Conservation (phyloP, 352 stramenopile species). For the Phytophthora capsici region DNA sequence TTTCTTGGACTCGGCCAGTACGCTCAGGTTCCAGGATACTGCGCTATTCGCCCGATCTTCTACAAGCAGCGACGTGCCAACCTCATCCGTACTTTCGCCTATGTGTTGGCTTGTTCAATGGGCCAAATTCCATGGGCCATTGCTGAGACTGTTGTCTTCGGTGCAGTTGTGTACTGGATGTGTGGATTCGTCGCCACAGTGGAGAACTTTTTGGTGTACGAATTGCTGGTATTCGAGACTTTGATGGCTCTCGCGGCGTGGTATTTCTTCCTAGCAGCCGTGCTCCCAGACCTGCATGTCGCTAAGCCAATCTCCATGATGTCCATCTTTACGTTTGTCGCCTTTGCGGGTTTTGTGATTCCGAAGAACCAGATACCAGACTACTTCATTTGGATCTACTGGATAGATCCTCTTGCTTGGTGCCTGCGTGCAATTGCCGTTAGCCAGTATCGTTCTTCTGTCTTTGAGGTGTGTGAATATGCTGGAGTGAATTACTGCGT, state of each 20-base stretch:
- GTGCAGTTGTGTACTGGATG: slow-evolving; percentile 58
- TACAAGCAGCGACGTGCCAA: slow-evolving; percentile 64
- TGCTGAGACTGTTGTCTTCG: slow-evolving; percentile 71
- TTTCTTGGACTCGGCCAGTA: slow-evolving; percentile 73
- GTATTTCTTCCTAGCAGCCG: slow-evolving; percentile 44
- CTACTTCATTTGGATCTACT: slow-evolving; percentile 65
- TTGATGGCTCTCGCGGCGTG: slow-evolving; percentile 40
- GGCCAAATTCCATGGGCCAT: slow-evolving; percentile 43
- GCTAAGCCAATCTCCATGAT: slow-evolving; percentile 53
- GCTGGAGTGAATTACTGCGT: slow-evolving; percentile 34
- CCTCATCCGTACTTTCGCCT: slow-evolving; percentile 62
- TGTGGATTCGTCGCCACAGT: slow-evolving; percentile 54
- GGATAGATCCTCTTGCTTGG: slow-evolving; percentile 63
- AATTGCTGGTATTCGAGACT: slow-evolving; percentile 40
- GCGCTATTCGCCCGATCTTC: slow-evolving; percentile 44
- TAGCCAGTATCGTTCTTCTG: slow-evolving; percentile 27
- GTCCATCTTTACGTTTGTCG: slow-evolving; percentile 49
- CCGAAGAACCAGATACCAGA: slow-evolving; percentile 47
- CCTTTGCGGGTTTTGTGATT: slow-evolving; percentile 65
- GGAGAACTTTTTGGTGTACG: slow-evolving; percentile 40
- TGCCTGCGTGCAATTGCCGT: slow-evolving; percentile 37
- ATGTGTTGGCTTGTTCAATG: slow-evolving; percentile 57
- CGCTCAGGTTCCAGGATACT: slow-evolving; percentile 42
- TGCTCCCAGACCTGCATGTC: slow-evolving; percentile 38
- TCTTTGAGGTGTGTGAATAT: slow-evolving; percentile 34